A percentile compares a stretch with the other conserved stretches of the same genome.
phyloP scores from a whole-genome alignment of 805 yeast species.

The Candida sakaeoensis region DNA sequence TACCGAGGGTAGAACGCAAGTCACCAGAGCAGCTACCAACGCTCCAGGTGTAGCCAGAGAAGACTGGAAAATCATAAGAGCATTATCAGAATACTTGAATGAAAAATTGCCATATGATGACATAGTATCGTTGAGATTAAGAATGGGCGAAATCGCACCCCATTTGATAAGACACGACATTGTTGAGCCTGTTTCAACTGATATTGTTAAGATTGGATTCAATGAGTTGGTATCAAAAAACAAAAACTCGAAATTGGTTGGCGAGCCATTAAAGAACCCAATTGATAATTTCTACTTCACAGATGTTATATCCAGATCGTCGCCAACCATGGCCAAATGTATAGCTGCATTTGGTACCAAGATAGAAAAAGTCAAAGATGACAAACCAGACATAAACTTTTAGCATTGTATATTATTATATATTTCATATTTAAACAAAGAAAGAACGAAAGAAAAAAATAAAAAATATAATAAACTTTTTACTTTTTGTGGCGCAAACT shows the following conservation, averaged over 20 bases:
- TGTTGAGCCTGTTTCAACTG: constrained; percentile 62
- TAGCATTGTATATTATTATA: constrained; percentile 13
- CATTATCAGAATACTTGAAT: constrained; percentile 73
- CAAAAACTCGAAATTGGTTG: constrained; percentile 34
- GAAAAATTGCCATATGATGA: constrained; percentile 75
- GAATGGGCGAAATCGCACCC: constrained; percentile 78
- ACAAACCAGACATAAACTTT: constrained; percentile 37
- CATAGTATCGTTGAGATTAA: constrained; percentile 57
- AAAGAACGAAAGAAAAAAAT: too few relatives aligned
- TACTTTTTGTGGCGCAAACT: too few relatives aligned
- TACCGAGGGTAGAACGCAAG: constrained; percentile 87
- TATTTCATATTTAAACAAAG: too few relatives aligned
- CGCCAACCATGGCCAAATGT: constrained; percentile 89
- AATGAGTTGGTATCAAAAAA: constrained; percentile 39
- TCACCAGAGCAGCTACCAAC: constrained; percentile 80
- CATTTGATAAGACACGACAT: constrained; percentile 72
- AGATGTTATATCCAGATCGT: constrained; percentile 79
- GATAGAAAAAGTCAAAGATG: constrained; percentile 56
- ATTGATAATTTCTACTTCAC: constrained; percentile 84
- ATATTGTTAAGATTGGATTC: constrained; percentile 55
- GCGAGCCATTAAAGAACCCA: constrained; percentile 59
- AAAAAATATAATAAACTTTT: too few relatives aligned
- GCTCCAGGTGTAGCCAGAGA: constrained; percentile 90
- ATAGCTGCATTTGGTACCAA: constrained; percentile 67
- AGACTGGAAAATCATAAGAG: constrained; percentile 86